Percentiles rank a stretch among this genome's conserved stretches.
These are phyloP conservation scores for Talaromyces proteolyticus DNA, from an alignment of 495 filamentous ascomycete species.

Conservation along the genomic window DNA sequence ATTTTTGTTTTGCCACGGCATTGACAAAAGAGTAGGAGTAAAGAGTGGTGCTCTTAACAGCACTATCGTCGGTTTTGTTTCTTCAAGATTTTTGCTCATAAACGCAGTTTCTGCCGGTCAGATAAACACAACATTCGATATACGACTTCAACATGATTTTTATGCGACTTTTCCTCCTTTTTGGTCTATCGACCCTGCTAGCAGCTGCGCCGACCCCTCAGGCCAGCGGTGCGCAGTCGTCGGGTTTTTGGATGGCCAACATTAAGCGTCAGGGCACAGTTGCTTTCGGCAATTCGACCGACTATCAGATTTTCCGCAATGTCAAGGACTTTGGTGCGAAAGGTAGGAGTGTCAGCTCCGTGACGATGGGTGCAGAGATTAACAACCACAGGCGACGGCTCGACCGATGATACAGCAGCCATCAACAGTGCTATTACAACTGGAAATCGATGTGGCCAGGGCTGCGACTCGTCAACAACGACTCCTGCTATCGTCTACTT, in stretches of 20 bases:
- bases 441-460: slow-evolving; percentile 68
- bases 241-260: slow-evolving; percentile 65
- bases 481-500: slow-evolving; percentile 76
- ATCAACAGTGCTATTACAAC: slow-evolving; percentile 80
- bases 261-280: slow-evolving; percentile 66
- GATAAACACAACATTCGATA: neutral
- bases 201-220: slow-evolving; percentile 33
- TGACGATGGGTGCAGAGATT: slow-evolving; percentile 11
- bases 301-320: slow-evolving; percentile 79
- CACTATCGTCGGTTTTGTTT: neutral
- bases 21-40: too few relatives aligned
- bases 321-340: slow-evolving; percentile 79
- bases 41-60: too few relatives aligned
- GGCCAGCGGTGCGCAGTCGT: slow-evolving; percentile 3
- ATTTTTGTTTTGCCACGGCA: too few relatives aligned
- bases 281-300: slow-evolving; percentile 50
- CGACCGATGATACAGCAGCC: slow-evolving; percentile 80
- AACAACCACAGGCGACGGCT: slow-evolving; percentile 65
- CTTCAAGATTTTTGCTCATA: neutral
- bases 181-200: slow-evolving; percentile 31
- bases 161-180: slow-evolving; percentile 27
- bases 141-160: slow-evolving; percentile 5
- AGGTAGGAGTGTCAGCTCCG: slow-evolving; percentile 32
- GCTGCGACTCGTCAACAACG: slow-evolving; percentile 77
- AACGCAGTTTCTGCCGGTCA: slow-evolving; percentile 3